Percentiles rank a stretch among this genome's conserved stretches.
These are phyloP conservation scores for Hordeum vulgare DNA, from an alignment of 176 grass and related monocot genomes.

Conservation along the genomic window DNA sequence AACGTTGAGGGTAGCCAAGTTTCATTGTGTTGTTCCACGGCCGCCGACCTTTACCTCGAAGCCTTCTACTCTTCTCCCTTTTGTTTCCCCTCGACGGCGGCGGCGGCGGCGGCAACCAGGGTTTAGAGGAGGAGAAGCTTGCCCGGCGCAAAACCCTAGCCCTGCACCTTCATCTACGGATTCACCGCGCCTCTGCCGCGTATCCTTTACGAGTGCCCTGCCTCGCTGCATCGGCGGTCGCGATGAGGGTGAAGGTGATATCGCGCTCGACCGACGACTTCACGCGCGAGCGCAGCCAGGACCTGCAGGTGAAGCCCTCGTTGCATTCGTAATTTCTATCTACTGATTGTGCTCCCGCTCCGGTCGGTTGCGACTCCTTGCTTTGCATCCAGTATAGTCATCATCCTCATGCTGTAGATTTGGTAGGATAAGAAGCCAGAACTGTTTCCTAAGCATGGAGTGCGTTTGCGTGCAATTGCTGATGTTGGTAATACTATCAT, in stretches of 20 bases:
- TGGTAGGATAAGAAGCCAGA: not conserved
- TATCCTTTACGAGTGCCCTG: not conserved
- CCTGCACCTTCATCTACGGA: not conserved
- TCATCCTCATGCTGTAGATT: not conserved
- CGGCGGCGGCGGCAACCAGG: not conserved
- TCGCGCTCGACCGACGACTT: slow-evolving; percentile 85
- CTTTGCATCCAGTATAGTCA: not conserved
- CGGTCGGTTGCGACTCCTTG: not conserved
- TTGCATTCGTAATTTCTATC: not conserved
- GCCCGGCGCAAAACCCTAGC: slow-evolving; percentile 1
- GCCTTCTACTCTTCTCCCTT: not conserved
- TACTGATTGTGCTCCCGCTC: not conserved
- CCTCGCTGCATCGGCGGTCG: not conserved
- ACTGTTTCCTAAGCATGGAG: not conserved
- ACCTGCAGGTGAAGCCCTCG: slow-evolving; percentile 50
- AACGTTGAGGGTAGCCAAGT: not conserved
- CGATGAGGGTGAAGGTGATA: slow-evolving; percentile 94
- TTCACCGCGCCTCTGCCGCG: not conserved
- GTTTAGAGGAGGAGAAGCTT: not conserved
- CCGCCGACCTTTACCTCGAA: not conserved
- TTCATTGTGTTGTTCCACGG: too few relatives aligned
- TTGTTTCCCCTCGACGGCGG: slow-evolving; percentile 8
- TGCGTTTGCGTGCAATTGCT: not conserved
- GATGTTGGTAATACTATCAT: not conserved
- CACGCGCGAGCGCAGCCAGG: slow-evolving; percentile 85